phyloP scores from a whole-genome alignment of 176 grass and related monocot species.

The Phoenix roebelenii region DNA sequence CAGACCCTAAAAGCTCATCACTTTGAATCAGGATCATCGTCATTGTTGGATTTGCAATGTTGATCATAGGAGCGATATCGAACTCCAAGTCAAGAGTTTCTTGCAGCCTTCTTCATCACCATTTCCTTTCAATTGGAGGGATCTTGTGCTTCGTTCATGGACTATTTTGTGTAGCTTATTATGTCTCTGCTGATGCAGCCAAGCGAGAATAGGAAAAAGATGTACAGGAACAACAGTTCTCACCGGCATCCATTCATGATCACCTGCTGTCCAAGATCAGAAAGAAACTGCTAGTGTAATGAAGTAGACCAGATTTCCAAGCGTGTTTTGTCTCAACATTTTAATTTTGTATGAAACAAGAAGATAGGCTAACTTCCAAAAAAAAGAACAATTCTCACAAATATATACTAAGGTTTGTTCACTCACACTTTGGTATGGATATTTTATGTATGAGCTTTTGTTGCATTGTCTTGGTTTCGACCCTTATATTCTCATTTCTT shows the following conservation, averaged over 20 bases:
- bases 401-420: too few species aligned
- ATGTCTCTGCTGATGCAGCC: slow-evolving; percentile 56
- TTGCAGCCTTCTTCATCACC: slow-evolving; percentile 41
- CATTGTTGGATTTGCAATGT: slow-evolving; percentile 35
- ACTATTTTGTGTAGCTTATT: slow-evolving; percentile 54
- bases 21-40: slow-evolving; percentile 44
- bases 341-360: too few species aligned
- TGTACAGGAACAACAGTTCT: slow-evolving; percentile 5
- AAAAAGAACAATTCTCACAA: too few species aligned
- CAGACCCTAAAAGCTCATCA: neutral
- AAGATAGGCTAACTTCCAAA: too few species aligned
- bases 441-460: too few species aligned
- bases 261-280: too few species aligned
- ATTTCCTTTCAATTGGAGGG: slow-evolving; percentile 63
- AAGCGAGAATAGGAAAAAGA: slow-evolving; percentile 28
- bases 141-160: slow-evolving; percentile 80
- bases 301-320: too few species aligned
- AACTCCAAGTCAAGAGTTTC: slow-evolving; percentile 3
- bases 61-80: slow-evolving; percentile 50
- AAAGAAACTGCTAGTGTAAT: neutral
- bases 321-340: too few species aligned
- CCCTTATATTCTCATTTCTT: too few species aligned
- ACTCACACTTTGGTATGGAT: too few species aligned
- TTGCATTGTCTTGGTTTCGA: too few species aligned
- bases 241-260: slow-evolving; percentile 21